These are phyloP conservation scores for Pistacia atlantica DNA, from an alignment of 345 rosid genomes.

Conservation along the genomic window DNA sequence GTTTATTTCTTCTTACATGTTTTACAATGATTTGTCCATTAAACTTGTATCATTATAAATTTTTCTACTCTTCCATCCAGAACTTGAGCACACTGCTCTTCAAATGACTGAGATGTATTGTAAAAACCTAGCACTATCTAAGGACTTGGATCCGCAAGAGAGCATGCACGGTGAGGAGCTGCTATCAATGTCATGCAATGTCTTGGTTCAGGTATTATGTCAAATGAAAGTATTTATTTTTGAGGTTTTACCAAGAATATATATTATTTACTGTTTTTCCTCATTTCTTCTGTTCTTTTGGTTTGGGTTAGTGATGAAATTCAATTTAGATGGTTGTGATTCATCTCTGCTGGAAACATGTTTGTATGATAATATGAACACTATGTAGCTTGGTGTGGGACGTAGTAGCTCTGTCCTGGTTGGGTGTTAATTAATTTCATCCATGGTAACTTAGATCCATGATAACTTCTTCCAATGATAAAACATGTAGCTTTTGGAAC, in stretches of 20 bases:
- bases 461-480: not conserved
- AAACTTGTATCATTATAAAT: conserved; percentile 16
- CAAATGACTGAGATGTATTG: conserved; percentile 73
- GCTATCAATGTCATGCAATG: conserved; percentile 67
- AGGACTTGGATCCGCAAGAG: conserved; percentile 92
- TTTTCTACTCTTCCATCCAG: conserved; percentile 42
- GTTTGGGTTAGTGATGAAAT: conserved; percentile 1
- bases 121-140: conserved; percentile 76
- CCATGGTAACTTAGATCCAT: not conserved
- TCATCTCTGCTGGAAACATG: not conserved
- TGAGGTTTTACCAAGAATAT: not conserved
- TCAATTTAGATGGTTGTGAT: not conserved
- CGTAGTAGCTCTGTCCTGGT: not conserved
- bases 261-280: not conserved
- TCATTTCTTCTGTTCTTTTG: not conserved
- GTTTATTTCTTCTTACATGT: conserved; percentile 8
- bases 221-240: not conserved
- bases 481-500: not conserved
- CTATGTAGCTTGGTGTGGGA: not conserved
- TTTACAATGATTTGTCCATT: conserved; percentile 14
- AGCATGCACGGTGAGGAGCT: conserved; percentile 95
- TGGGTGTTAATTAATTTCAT: not conserved
- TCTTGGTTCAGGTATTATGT: conserved; percentile 77
- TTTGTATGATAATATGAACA: not conserved
- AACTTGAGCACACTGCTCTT: conserved; percentile 57